Evolutionary conservation across 139 green algal genomes (phyloP), one percentile per base, ranked within the genome.

Genomic region (Medakamo hakoo): DNA sequence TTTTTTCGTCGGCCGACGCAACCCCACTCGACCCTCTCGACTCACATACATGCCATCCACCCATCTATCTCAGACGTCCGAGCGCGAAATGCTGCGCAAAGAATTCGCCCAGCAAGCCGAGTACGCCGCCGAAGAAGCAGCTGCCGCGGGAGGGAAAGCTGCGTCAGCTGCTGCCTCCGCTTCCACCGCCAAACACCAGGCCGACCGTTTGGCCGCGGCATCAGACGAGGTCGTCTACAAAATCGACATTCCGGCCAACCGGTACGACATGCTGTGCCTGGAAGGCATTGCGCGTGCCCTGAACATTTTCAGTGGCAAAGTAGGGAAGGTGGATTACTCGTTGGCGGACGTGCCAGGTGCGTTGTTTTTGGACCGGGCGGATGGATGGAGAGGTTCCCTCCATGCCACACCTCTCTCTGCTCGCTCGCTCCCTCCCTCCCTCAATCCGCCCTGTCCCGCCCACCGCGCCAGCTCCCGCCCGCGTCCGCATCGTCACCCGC

Each of bases 251-350:
- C 93, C 93, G 26, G 93, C 93, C 64, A 99, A 99, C 78, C 80
- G 93, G 30, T 99, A 99, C 71, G 93, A 99, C 77, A 95, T 99
- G 83, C 81, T 99, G 55, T 99, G 93, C 78, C 65, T 98, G 52
- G 93, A 99, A 70, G 93, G 93, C 63, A 95, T 99, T 58, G 75
- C 89, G 0, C 81, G 91, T 30, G 88, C 93, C 0, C 82, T 99
- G 40, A 96, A 95, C 77, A 86, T 98, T 52, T 99, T 99, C 80
- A 79, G 72, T 18, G 75, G 80, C n/a, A 71, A 69, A 20, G n/a
- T 79, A 21, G 14, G 69, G 29, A 48, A 72, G 21, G 84, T 86
- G 2, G 49, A 70, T 18, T 99, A 94, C 80, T 72, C 22, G 0
- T 49, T 98, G 21, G 79, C 84, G 4, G 68, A 94, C 71, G 84